Evolutionary conservation across 352 stramenopile species (phyloP).

Genomic region (Blastocystis sp.): DNA sequence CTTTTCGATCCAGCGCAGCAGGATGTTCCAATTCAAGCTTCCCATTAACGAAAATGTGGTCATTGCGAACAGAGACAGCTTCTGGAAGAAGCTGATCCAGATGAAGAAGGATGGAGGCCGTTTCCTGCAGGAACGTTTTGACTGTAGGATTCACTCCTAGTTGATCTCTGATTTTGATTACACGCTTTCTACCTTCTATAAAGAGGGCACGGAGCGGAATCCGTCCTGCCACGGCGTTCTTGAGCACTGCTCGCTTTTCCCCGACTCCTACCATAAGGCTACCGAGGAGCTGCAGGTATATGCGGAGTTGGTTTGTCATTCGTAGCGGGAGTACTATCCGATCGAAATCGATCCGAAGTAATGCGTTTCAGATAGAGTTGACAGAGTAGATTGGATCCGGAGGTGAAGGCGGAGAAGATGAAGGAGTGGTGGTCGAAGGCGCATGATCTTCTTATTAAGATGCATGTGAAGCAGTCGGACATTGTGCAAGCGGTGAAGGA

Average conservation of each 20-base stretch:
- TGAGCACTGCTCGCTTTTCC: conserved; percentile 35
- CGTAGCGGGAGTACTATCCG: conserved; percentile 59
- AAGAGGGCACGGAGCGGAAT: conserved; percentile 60
- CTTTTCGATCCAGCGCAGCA: background rate
- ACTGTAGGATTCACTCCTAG: background rate
- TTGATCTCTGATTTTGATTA: conserved; percentile 69
- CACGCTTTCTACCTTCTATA: conserved; percentile 67
- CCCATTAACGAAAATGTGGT: conserved; percentile 38
- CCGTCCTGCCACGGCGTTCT: conserved; percentile 68
- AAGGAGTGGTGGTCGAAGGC: conserved; percentile 66
- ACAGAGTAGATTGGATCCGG: conserved; percentile 46
- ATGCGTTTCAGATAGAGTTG: background rate
- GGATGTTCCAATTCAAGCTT: conserved; percentile 30
- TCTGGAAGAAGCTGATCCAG: conserved; percentile 57
- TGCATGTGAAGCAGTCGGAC: conserved; percentile 38
- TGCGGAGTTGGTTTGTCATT: background rate
- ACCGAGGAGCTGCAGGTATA: conserved; percentile 22
- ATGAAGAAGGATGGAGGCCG: conserved; percentile 46
- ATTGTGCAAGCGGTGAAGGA: conserved; percentile 52
- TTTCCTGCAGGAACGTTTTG: background rate
- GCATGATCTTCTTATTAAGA: conserved; percentile 50
- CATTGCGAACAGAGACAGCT: conserved; percentile 34
- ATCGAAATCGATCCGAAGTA: conserved; percentile 67
- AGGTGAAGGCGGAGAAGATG: conserved; percentile 65
- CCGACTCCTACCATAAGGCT: conserved; percentile 27